Evolutionary conservation across 345 rosid species (phyloP).

Genomic region (Rhodamnia argentea): DNA sequence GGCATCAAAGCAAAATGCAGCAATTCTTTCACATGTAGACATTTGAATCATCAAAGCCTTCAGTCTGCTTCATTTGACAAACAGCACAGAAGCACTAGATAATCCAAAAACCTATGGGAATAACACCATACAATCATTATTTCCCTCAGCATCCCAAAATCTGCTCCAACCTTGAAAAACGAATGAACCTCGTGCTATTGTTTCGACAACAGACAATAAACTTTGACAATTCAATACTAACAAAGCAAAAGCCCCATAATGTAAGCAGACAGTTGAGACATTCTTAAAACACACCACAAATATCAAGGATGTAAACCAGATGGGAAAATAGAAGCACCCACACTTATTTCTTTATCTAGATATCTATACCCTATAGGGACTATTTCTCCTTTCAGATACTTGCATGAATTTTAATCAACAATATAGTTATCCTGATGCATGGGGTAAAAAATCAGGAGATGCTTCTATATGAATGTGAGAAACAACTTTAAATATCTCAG

Average conservation of each 20-base stretch:
- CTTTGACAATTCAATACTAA: neutral
- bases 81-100: neutral
- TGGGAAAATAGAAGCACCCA: neutral
- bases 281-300: neutral
- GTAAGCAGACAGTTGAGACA: neutral
- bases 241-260: neutral
- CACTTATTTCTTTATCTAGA: neutral
- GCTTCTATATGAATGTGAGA: neutral
- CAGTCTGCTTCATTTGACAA: neutral
- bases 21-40: neutral
- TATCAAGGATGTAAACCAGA: neutral
- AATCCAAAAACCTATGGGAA: neutral
- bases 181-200: neutral
- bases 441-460: neutral
- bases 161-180: neutral
- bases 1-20: neutral
- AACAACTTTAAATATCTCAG: neutral
- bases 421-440: neutral
- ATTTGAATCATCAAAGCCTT: neutral
- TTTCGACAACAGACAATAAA: neutral
- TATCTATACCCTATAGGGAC: neutral
- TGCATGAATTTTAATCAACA: neutral
- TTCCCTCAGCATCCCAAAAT: neutral
- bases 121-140: neutral
- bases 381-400: neutral